A percentile compares a stretch with the other conserved stretches of the same genome.
Conservation (phyloP, 75 land plant species). For the Sequoia sempervirens region DNA sequence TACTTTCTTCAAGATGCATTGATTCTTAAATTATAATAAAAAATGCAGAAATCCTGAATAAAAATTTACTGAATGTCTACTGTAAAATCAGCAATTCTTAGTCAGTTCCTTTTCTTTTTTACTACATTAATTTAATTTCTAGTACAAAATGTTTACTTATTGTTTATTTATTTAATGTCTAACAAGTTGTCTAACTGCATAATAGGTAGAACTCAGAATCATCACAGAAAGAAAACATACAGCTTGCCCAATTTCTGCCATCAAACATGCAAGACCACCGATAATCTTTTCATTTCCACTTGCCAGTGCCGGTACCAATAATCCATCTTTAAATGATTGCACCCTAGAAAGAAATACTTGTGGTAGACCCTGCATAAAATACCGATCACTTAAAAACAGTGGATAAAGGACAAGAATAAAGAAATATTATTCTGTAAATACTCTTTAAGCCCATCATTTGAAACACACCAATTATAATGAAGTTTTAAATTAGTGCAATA, state of each 20-base stretch:
- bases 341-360: constrained; percentile 63
- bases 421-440: not conserved
- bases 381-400: not conserved
- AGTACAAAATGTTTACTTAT: not conserved
- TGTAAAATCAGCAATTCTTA: not conserved
- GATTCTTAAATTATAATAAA: not conserved
- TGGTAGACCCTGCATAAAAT: constrained; percentile 66
- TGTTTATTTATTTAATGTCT: not conserved
- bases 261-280: constrained; percentile 75
- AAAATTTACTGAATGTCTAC: not conserved
- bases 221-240: constrained; percentile 35
- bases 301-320: constrained; percentile 72
- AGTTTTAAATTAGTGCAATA: not conserved
- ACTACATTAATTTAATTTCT: not conserved
- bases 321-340: constrained; percentile 63
- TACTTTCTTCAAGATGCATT: not conserved
- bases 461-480: not conserved
- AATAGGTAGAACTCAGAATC: not conserved
- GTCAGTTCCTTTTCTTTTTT: not conserved
- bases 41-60: not conserved
- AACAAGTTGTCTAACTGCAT: not conserved
- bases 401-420: constrained; percentile 6
- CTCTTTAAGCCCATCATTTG: not conserved
- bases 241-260: constrained; percentile 98
- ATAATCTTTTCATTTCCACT: constrained; percentile 69